Base-by-base conservation (phyloP, 2,329 filamentous ascomycete species). In the Acrocalymma vagum region DNA sequence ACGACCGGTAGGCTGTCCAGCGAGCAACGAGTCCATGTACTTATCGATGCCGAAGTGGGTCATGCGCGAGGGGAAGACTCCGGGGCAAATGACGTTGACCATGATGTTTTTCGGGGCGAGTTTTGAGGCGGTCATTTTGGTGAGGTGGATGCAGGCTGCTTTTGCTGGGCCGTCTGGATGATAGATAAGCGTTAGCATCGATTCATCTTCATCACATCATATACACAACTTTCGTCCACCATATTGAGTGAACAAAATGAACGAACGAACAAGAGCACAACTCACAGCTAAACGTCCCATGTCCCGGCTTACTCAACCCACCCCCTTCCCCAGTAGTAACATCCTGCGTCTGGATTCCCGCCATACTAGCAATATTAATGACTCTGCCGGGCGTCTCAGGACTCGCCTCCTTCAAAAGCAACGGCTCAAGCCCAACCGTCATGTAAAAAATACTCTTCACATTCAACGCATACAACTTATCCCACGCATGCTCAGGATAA, bases 401-500 rank as follows among this genome's bases (percentile, higher is more conserved):
- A n/a, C 62, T 67, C 13, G 74, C 70, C 1, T 56, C 76, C 46
- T 78, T 78, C 18, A 71, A 65, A 29, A 80, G 57, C 22, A 79
- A 60, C 5, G 70, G 67, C 43, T 78, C 78, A 41, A 79, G 60
- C 9, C 74, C 73, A 1, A 67, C 66, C 7, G 65, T 70, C 53
- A 62, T 74, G 50, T 78, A 75, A 52, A 79, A 80, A 24, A 80
- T 73, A 11, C 74, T 75, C 60, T 80, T 79, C 11, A 80, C 76
- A 53, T 80, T 80, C 51, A 80, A 63, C 8, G 74, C 76, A 51
- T 81, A 77, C 15, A 83, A 69, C 49, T 81, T 78, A 49, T 81
- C 79, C 78, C 79, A 83, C 26, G 77, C 80, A 30, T 73, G 70
- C 47, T 81, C 79, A 1, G 79, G 79, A 53, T 81, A 83, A 59